phyloP scores from a whole-genome alignment of 2,329 filamentous ascomycete genomes.

The Nothophaeocryptopus gaeumannii region DNA sequence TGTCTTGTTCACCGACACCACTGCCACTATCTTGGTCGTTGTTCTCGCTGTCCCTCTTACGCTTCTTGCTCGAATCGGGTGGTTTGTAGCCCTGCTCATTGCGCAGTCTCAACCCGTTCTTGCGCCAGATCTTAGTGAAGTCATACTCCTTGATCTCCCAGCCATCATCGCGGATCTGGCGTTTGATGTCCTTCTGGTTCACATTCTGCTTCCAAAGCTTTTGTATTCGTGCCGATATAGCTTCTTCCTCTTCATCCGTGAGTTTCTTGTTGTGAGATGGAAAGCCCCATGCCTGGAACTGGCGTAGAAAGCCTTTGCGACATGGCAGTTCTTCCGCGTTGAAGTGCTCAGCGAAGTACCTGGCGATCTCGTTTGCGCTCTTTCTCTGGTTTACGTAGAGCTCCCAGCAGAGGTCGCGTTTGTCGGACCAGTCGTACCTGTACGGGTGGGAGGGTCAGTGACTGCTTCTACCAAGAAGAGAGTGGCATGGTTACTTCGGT shows the following conservation, averaged over 20 bases:
- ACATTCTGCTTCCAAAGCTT: constrained; percentile 76
- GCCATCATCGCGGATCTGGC: constrained; percentile 67
- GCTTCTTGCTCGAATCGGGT: constrained; percentile 39
- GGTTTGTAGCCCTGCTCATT: constrained; percentile 21
- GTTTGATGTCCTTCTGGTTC: constrained; percentile 70
- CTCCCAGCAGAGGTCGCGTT: constrained; percentile 62
- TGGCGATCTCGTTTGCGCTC: constrained; percentile 71
- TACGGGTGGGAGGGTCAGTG: constrained; percentile 10
- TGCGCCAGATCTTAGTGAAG: constrained; percentile 53
- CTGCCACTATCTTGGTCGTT: background rate
- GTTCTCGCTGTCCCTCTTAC: constrained; percentile 11
- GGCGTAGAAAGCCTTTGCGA: constrained; percentile 26
- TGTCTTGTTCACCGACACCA: background rate
- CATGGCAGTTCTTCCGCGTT: constrained; percentile 8
- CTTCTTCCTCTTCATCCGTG: constrained; percentile 66
- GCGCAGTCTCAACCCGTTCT: constrained; percentile 51
- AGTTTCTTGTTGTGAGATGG: constrained; percentile 64
- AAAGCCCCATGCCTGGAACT: constrained; percentile 65
- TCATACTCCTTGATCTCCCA: constrained; percentile 63
- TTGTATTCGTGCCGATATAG: constrained; percentile 66
- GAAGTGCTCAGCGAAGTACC: constrained; percentile 56
- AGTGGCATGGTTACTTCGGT: too few species aligned
- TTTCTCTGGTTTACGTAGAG: constrained; percentile 76
- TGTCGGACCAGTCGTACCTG: constrained; percentile 64
- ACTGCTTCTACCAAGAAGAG: too few species aligned